Evolutionary conservation across 176 grass and related monocot species (phyloP).

Genomic region (Oryza meyeriana): DNA sequence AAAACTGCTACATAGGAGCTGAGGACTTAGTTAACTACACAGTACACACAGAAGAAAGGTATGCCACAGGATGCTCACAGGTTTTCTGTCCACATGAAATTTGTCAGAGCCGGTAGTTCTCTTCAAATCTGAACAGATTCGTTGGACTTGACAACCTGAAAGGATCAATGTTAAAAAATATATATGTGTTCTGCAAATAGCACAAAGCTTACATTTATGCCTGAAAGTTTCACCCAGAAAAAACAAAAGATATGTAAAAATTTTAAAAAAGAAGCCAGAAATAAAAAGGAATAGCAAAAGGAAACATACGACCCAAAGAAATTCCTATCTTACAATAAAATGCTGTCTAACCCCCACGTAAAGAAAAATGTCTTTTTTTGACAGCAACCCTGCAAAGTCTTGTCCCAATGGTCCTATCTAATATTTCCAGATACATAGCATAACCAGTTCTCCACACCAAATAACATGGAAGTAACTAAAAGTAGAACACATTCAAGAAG

Average conservation of each 20-base stretch:
- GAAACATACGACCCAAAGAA: background rate
- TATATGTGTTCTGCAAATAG: background rate
- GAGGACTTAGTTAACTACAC: background rate
- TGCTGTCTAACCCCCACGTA: background rate
- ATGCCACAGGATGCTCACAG: conserved; percentile 40
- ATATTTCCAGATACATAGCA: conserved; percentile 1
- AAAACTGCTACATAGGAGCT: background rate
- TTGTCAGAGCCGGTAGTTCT: conserved; percentile 16
- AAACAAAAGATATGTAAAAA: background rate
- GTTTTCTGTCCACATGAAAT: conserved; percentile 30
- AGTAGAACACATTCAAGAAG: background rate
- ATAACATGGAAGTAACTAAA: background rate
- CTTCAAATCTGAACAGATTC: conserved; percentile 26
- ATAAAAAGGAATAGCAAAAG: background rate
- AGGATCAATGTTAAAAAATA: conserved; percentile 15
- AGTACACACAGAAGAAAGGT: background rate
- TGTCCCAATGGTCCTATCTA: background rate
- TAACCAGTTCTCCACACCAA: background rate
- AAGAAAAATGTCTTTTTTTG: background rate
- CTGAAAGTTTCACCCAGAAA: background rate
- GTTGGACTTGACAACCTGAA: conserved; percentile 45
- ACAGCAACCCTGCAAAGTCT: conserved; percentile 1
- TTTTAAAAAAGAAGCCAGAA: background rate
- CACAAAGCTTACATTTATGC: conserved; percentile 1
- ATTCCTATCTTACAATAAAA: background rate